Evolutionary conservation across 768 basidiomycete species (phyloP).

Genomic region (Tephrocybe sp.): DNA sequence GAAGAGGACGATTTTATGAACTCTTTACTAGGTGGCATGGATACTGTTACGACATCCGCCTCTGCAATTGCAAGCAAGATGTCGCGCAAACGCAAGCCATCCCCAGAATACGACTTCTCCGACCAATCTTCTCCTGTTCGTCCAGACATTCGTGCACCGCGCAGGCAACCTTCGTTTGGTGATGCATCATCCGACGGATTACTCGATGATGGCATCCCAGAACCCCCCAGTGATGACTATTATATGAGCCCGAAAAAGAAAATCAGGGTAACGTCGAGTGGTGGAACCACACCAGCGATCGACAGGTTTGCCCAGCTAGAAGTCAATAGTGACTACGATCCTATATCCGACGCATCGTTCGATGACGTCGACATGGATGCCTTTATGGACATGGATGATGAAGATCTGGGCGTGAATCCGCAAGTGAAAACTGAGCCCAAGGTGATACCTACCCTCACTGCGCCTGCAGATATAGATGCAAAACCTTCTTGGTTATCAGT

Average conservation of each 20-base stretch:
- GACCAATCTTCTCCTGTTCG: constrained; percentile 38
- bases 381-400: constrained; percentile 58
- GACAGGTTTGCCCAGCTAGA: constrained; percentile 58
- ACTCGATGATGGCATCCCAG: constrained; percentile 28
- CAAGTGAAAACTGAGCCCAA: constrained; percentile 29
- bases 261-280: constrained; percentile 38
- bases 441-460: constrained; percentile 24
- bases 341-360: constrained; percentile 37
- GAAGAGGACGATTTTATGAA: constrained; percentile 92
- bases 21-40: constrained; percentile 71
- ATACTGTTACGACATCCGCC: constrained; percentile 40
- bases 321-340: constrained; percentile 49
- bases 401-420: constrained; percentile 40
- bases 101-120: constrained; percentile 40
- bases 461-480: constrained; percentile 36
- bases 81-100: constrained; percentile 68
- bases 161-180: constrained; percentile 29
- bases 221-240: constrained; percentile 57
- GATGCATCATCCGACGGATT: constrained; percentile 50
- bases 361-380: constrained; percentile 62
- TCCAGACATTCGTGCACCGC: constrained; percentile 28
- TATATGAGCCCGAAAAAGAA: constrained; percentile 73
- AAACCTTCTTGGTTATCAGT: constrained; percentile 70
- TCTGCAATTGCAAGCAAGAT: constrained; percentile 26
- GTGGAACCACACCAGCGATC: constrained; percentile 50